Percentiles rank a stretch among this genome's conserved stretches.
Conservation (phyloP, 2,329 filamentous ascomycete genomes). For the Tolypocladium endophyticum region DNA sequence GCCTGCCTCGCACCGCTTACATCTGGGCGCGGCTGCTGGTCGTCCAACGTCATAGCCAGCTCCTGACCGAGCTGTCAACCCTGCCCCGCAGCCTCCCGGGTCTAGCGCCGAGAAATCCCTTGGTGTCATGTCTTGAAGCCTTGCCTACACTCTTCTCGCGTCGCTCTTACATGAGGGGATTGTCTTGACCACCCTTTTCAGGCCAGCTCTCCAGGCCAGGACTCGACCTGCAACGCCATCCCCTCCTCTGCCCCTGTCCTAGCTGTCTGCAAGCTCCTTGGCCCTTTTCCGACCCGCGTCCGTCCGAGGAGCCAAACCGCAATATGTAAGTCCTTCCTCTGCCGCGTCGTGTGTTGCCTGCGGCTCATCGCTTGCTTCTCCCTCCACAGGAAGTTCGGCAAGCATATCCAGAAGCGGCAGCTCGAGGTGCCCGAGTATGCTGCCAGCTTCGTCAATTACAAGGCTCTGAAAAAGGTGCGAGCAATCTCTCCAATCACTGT, state of each 20-base stretch:
- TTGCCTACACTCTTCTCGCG: constrained; percentile 7
- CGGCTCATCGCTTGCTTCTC: constrained; percentile 3
- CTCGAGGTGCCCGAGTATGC: constrained; percentile 99
- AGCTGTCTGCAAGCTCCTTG: neutral
- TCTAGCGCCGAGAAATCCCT: constrained; percentile 2
- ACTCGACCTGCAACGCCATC: constrained; percentile 2
- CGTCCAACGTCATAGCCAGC: neutral
- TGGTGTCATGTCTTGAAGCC: constrained; percentile 5
- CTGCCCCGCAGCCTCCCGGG: constrained; percentile 3
- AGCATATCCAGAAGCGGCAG: constrained; percentile 98
- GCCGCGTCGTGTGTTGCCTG: neutral
- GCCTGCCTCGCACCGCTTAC: neutral
- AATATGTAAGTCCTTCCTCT: constrained; percentile 22
- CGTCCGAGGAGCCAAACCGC: constrained; percentile 9
- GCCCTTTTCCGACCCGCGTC: constrained; percentile 1
- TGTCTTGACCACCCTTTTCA: constrained; percentile 7
- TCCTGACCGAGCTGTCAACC: neutral
- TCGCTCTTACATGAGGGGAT: constrained; percentile 11
- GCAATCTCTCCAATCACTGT: neutral
- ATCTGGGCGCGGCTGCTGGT: neutral
- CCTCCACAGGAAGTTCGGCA: constrained; percentile 86
- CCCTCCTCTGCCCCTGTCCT: constrained; percentile 1
- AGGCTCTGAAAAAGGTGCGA: constrained; percentile 89
- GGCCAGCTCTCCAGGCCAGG: constrained; percentile 1
- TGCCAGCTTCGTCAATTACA: constrained; percentile 98